These are phyloP conservation scores for Penicillium riverlandense DNA, from an alignment of 495 filamentous ascomycete genomes.

Conservation along the genomic window DNA sequence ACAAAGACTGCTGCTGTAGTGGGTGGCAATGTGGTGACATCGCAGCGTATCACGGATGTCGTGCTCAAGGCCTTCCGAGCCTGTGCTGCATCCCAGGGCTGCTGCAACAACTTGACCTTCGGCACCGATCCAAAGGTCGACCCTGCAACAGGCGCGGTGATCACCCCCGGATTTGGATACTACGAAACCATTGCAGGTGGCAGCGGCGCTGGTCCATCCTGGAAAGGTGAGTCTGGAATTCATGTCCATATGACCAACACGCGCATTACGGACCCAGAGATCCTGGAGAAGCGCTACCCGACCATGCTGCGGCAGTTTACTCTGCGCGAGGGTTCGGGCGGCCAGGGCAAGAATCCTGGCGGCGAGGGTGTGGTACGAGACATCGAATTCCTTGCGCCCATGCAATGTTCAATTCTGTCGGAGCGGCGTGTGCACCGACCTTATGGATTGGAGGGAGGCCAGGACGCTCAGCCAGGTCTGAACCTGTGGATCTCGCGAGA, in stretches of 20 bases:
- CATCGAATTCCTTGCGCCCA: slow-evolving; percentile 86
- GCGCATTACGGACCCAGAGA: slow-evolving; percentile 88
- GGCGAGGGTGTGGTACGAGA: slow-evolving; percentile 90
- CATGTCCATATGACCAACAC: slow-evolving; percentile 99
- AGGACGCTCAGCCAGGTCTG: slow-evolving; percentile 67
- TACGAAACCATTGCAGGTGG: slow-evolving; percentile 97
- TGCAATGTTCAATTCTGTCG: slow-evolving; percentile 83
- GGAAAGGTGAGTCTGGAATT: slow-evolving; percentile 85
- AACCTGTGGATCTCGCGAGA: slow-evolving; percentile 80
- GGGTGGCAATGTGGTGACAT: slow-evolving; percentile 90
- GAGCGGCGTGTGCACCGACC: slow-evolving; percentile 83
- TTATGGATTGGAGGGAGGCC: slow-evolving; percentile 85
- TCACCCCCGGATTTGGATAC: slow-evolving; percentile 81
- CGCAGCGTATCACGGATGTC: slow-evolving; percentile 88
- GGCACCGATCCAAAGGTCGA: slow-evolving; percentile 33
- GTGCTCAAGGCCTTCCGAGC: slow-evolving; percentile 86
- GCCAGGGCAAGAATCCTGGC: slow-evolving; percentile 67
- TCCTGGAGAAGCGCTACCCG: slow-evolving; percentile 93
- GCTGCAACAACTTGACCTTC: slow-evolving; percentile 76
- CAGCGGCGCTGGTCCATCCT: slow-evolving; percentile 76
- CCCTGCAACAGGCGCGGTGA: slow-evolving; percentile 75
- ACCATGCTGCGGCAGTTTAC: slow-evolving; percentile 80
- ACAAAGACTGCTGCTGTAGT: slow-evolving; percentile 87
- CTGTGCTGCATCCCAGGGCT: slow-evolving; percentile 85
- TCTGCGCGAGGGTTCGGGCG: slow-evolving; percentile 60